Conservation (phyloP, 2,329 filamentous ascomycete genomes). For the Microthyrium microscopicum region DNA sequence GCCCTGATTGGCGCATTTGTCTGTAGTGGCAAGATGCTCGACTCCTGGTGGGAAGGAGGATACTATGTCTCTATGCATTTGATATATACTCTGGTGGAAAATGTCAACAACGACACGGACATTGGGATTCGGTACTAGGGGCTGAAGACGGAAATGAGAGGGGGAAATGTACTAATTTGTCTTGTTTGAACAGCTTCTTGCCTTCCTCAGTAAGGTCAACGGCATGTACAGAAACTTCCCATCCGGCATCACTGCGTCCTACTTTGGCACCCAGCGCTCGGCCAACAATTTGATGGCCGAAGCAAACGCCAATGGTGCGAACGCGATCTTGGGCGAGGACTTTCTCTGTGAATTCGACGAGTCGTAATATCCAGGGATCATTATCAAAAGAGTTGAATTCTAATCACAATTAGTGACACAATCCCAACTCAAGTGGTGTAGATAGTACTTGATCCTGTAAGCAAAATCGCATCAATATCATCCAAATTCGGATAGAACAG, state of each 20-base stretch:
- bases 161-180: slow-evolving; percentile 36
- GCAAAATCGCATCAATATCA: slow-evolving; percentile 63
- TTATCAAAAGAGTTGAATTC: slow-evolving; percentile 59
- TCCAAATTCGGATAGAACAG: slow-evolving; percentile 55
- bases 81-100: slow-evolving; percentile 48
- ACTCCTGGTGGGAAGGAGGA: slow-evolving; percentile 44
- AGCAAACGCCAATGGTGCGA: slow-evolving; percentile 65
- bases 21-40: slow-evolving; percentile 46
- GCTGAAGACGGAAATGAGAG: slow-evolving; percentile 3
- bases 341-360: slow-evolving; percentile 50
- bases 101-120: neutral
- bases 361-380: slow-evolving; percentile 56
- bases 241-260: slow-evolving; percentile 49
- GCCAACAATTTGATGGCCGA: slow-evolving; percentile 73
- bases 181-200: slow-evolving; percentile 51
- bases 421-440: slow-evolving; percentile 1
- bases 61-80: slow-evolving; percentile 76
- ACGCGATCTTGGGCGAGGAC: slow-evolving; percentile 46
- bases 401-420: slow-evolving; percentile 10
- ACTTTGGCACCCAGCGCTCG: slow-evolving; percentile 55
- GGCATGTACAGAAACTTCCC: slow-evolving; percentile 65
- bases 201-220: slow-evolving; percentile 53
- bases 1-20: slow-evolving; percentile 57
- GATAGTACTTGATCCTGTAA: slow-evolving; percentile 51
- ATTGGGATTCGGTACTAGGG: neutral